These are phyloP conservation scores for Pleochaeta shiraiana DNA, from an alignment of 2,329 filamentous ascomycete genomes.

Conservation along the genomic window DNA sequence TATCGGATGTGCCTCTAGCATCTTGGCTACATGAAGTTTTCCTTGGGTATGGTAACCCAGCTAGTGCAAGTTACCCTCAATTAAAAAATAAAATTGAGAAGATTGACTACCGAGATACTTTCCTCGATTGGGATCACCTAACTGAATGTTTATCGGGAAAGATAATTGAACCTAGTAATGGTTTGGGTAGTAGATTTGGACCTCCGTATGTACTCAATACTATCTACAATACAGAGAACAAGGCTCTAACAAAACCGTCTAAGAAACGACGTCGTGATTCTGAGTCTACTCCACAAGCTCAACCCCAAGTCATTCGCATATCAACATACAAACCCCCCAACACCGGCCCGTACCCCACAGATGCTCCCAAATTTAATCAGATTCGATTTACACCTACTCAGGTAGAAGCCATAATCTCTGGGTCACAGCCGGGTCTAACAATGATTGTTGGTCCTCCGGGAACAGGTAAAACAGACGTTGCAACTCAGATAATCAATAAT, in stretches of 20 bases:
- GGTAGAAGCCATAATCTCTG: conserved; percentile 80
- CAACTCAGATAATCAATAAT: conserved; percentile 96
- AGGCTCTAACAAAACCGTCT: conserved; percentile 34
- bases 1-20: conserved; percentile 70
- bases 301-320: conserved; percentile 51
- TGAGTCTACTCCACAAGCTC: conserved; percentile 39
- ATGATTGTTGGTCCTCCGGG: conserved; percentile 89
- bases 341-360: conserved; percentile 70
- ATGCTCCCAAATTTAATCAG: conserved; percentile 59
- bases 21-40: conserved; percentile 94
- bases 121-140: conserved; percentile 87
- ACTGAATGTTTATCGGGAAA: conserved; percentile 77
- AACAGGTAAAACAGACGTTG: conserved; percentile 97
- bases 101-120: conserved; percentile 84
- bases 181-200: conserved; percentile 49
- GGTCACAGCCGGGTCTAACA: conserved; percentile 82
- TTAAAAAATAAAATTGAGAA: conserved; percentile 55
- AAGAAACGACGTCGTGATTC: conserved; percentile 77
- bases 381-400: conserved; percentile 84
- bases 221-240: conserved; percentile 29
- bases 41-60: conserved; percentile 86
- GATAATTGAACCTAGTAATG: conserved; percentile 56
- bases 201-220: conserved; percentile 75
- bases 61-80: conserved; percentile 67
- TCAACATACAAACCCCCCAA: conserved; percentile 82